Evolutionary conservation across 495 filamentous ascomycete species (phyloP), one percentile per base, ranked within the genome.

Genomic region (Rhizodiscina lignyota): DNA sequence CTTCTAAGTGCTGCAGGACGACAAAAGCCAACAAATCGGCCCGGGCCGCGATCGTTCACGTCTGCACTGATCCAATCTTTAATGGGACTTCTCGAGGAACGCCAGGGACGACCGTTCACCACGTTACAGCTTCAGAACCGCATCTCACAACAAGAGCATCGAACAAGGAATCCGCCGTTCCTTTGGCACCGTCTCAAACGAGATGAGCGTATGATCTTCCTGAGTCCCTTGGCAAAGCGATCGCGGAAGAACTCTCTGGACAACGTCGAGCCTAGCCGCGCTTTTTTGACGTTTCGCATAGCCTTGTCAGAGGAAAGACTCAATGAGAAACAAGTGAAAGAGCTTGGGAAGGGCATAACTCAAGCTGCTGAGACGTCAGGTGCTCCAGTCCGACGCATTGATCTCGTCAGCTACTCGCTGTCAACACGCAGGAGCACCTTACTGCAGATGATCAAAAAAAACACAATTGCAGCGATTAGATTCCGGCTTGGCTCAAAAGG

Each of bases 1-100:
- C 36, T 38, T 38, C 22, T 38, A 3, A 20, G 6, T 5, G 6
- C 15, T 38, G 18, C 36, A 31, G 36, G 36, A 12, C 24, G 16
- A 11, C n/a, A 38, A 13, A n/a, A n/a, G n/a, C n/a, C n/a, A n/a
- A n/a, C n/a, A n/a, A n/a, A n/a, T n/a, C n/a, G n/a, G n/a, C n/a
- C n/a, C n/a, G n/a, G n/a, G n/a, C n/a, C n/a, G n/a, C n/a, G n/a
- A n/a, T 38, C 36, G 29, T 38, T 38, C 13, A 27, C 24, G 24
- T 8, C 6, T 13, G 24, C 24, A 6, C 24, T 27, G 6, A 13
- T 27, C 13, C 8, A 27, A 27, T 27, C 8, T 27, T 13, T 27
- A 8, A 6, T 8, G 24, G 13, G 6, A 6, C 24, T 27, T 13
- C 24, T 8, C 24, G 8, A 13, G 8, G 13, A 27, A 27, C 24